These are phyloP conservation scores for Ophiorrhiza pumila DNA, from an alignment of 257 asterid species.

Conservation along the genomic window DNA sequence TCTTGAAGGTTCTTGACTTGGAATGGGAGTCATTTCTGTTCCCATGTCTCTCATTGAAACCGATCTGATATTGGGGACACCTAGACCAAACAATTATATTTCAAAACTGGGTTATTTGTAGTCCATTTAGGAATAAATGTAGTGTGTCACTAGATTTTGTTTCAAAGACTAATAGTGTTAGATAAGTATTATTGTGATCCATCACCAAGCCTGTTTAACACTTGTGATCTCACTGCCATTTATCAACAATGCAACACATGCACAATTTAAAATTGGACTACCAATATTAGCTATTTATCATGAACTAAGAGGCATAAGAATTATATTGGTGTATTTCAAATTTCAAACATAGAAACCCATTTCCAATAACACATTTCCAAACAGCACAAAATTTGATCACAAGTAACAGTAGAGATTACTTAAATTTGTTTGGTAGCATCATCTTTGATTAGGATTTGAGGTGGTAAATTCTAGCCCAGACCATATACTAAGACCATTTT, in stretches of 20 bases:
- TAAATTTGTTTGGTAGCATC: neutral
- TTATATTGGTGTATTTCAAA: neutral
- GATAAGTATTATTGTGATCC: neutral
- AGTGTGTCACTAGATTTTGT: neutral
- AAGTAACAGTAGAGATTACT: neutral
- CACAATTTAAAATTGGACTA: neutral
- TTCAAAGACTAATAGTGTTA: neutral
- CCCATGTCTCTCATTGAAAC: constrained; percentile 99
- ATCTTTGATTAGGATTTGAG: neutral
- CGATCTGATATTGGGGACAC: constrained; percentile 60
- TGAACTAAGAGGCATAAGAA: neutral
- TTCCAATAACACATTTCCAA: neutral
- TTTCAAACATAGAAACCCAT: constrained; percentile 1
- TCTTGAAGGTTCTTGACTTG: constrained; percentile 96
- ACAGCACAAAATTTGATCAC: neutral
- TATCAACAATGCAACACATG: neutral
- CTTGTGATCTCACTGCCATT: too few relatives aligned
- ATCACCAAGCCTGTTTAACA: neutral
- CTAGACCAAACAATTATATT: constrained; percentile 20
- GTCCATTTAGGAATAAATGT: neutral
- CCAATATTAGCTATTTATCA: neutral
- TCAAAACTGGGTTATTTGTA: neutral
- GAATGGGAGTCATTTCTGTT: constrained; percentile 98
- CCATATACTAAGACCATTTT: neutral
- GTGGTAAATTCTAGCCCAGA: neutral